Evolutionary conservation across 805 yeast species (phyloP).

Genomic region (Blastobotrys muscicola): DNA sequence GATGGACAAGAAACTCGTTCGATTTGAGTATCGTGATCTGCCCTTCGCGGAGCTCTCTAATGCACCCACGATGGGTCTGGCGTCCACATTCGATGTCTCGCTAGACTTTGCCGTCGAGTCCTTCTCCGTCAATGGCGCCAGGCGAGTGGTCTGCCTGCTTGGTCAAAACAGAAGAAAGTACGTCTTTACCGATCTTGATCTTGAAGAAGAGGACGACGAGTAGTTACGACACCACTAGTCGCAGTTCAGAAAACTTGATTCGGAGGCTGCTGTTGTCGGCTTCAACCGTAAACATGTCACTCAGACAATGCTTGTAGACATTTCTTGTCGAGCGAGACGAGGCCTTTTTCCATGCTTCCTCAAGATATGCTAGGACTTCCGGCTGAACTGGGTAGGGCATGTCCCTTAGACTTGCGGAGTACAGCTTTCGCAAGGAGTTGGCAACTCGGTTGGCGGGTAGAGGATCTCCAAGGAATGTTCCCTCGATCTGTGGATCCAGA

Average conservation of each 20-base stretch:
- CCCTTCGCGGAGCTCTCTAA: neutral
- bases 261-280: constrained; percentile 5
- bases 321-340: constrained; percentile 7
- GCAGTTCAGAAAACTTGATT: constrained; percentile 1
- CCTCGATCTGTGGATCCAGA: constrained; percentile 7
- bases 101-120: constrained; percentile 4
- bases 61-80: neutral
- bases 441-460: constrained; percentile 10
- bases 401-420: constrained; percentile 6
- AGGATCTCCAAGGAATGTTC: constrained; percentile 13
- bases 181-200: constrained; percentile 12
- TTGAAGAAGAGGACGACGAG: constrained; percentile 1
- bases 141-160: constrained; percentile 12
- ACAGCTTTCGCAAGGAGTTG: constrained; percentile 10
- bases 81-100: neutral
- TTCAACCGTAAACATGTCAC: constrained; percentile 5
- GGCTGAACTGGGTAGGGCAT: constrained; percentile 13
- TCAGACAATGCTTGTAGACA: constrained; percentile 7
- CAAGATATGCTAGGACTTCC: constrained; percentile 8
- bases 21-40: neutral
- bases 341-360: constrained; percentile 3
- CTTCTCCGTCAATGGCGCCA: constrained; percentile 10
- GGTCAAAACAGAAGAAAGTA: constrained; percentile 6
- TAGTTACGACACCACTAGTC: neutral
- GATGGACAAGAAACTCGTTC: constrained; percentile 1